phyloP scores from a whole-genome alignment of 306 rosid genomes.

The Quillaja saponaria region DNA sequence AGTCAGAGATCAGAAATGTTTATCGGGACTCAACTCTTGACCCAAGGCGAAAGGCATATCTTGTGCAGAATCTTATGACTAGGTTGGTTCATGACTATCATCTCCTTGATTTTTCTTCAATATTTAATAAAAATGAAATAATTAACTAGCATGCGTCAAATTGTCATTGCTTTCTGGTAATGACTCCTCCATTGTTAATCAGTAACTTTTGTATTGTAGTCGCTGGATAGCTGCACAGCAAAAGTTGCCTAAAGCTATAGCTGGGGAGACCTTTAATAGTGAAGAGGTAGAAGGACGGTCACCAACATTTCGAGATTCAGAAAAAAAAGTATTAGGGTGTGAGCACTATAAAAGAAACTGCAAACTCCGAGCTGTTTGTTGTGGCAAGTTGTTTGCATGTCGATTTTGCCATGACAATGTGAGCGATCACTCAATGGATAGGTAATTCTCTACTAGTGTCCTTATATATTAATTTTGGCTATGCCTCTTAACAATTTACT shows the following conservation, averaged over 20 bases:
- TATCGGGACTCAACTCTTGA: constrained; percentile 92
- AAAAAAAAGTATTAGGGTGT: constrained; percentile 77
- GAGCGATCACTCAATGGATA: constrained; percentile 97
- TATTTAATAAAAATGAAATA: constrained; percentile 21
- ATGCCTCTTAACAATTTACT: constrained; percentile 31
- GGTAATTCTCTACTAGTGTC: constrained; percentile 49
- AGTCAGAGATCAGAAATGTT: constrained; percentile 94
- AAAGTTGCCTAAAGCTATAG: constrained; percentile 68
- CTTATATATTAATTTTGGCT: constrained; percentile 17
- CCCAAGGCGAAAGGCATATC: constrained; percentile 97
- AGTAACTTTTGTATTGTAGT: constrained; percentile 46
- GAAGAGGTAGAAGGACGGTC: constrained; percentile 65
- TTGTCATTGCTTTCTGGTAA: constrained; percentile 21
- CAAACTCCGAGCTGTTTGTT: constrained; percentile 94
- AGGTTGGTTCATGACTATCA: constrained; percentile 52
- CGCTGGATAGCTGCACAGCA: constrained; percentile 99
- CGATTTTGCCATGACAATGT: constrained; percentile 98
- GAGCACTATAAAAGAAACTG: constrained; percentile 99
- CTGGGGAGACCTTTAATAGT: constrained; percentile 61
- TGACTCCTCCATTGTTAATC: constrained; percentile 33
- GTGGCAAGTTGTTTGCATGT: constrained; percentile 90
- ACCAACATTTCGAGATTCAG: constrained; percentile 69
- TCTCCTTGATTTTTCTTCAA: neutral
- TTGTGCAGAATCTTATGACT: constrained; percentile 98
- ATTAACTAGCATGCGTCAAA: constrained; percentile 22